Conservation (phyloP, 306 rosid species). For the Dryas drummondii region DNA sequence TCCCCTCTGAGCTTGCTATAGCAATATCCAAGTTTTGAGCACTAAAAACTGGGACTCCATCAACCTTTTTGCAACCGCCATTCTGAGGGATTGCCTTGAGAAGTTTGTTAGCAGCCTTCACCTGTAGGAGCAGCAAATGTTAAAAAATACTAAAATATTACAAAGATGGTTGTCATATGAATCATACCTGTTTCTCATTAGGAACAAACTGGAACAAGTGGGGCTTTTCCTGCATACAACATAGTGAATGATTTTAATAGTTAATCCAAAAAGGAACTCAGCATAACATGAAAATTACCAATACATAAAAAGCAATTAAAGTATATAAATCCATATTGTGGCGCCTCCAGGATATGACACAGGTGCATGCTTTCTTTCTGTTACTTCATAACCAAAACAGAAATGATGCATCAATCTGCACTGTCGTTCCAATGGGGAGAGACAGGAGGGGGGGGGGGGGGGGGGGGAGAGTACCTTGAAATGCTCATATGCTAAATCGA, state of each 20-base stretch:
- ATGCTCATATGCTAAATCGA: slow-evolving; percentile 90
- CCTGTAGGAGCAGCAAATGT: slow-evolving; percentile 41
- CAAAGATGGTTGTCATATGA: slow-evolving; percentile 16
- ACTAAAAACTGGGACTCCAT: slow-evolving; percentile 96
- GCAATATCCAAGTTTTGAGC: slow-evolving; percentile 95
- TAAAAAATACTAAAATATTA: background rate
- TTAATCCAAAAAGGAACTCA: slow-evolving; percentile 10
- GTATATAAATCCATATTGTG: background rate
- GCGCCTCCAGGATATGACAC: background rate
- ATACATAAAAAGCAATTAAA: background rate
- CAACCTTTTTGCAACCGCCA: slow-evolving; percentile 66
- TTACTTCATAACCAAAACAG: background rate
- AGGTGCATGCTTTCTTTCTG: background rate
- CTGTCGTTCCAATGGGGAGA: background rate
- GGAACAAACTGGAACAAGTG: slow-evolving; percentile 93
- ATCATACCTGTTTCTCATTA: slow-evolving; percentile 89
- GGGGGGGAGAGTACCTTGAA: slow-evolving; percentile 63
- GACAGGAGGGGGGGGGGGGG: slow-evolving; percentile 2
- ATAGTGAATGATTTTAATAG: slow-evolving; percentile 13
- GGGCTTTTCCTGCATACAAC: slow-evolving; percentile 82
- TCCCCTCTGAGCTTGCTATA: slow-evolving; percentile 81
- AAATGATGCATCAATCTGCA: background rate
- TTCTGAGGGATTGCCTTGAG: slow-evolving; percentile 54
- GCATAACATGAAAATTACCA: background rate
- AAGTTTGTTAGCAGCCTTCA: slow-evolving; percentile 90